These are phyloP conservation scores for Cryptosporidium viatorum DNA, from an alignment of 169 alveolate genomes.

Conservation along the genomic window DNA sequence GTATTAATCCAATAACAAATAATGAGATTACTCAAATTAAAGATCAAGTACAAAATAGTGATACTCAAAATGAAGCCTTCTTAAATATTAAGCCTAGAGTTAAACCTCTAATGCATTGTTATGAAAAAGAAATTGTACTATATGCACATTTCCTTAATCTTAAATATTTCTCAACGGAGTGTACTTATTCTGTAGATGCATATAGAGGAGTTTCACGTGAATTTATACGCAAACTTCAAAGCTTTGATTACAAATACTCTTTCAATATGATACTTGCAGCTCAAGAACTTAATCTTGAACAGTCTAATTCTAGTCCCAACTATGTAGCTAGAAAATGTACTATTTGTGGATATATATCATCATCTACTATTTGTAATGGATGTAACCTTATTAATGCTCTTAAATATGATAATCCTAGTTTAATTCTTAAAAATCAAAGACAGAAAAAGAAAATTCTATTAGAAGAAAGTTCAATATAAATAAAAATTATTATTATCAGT, in stretches of 20 bases:
- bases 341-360: slow-evolving; percentile 58
- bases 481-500: not conserved
- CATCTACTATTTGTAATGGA: slow-evolving; percentile 56
- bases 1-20: slow-evolving; percentile 85
- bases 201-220: slow-evolving; percentile 96
- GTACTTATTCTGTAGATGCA: slow-evolving; percentile 96
- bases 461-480: not conserved
- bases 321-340: slow-evolving; percentile 53
- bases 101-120: slow-evolving; percentile 95
- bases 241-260: slow-evolving; percentile 52
- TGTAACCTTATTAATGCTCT: slow-evolving; percentile 38
- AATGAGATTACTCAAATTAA: slow-evolving; percentile 76
- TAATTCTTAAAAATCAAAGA: slow-evolving; percentile 37
- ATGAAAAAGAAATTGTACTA: slow-evolving; percentile 97
- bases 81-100: slow-evolving; percentile 86
- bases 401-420: slow-evolving; percentile 14
- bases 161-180: slow-evolving; percentile 96
- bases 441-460: slow-evolving; percentile 48
- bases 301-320: slow-evolving; percentile 5
- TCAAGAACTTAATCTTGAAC: slow-evolving; percentile 42
- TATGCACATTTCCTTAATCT: slow-evolving; percentile 94
- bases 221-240: slow-evolving; percentile 92
- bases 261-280: slow-evolving; percentile 40
- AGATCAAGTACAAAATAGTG: not conserved
- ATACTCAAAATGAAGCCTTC: slow-evolving; percentile 5